Percentiles rank a stretch among this genome's conserved stretches.
Conservation (phyloP, 139 green algal species). For the Pleodorina starrii region DNA sequence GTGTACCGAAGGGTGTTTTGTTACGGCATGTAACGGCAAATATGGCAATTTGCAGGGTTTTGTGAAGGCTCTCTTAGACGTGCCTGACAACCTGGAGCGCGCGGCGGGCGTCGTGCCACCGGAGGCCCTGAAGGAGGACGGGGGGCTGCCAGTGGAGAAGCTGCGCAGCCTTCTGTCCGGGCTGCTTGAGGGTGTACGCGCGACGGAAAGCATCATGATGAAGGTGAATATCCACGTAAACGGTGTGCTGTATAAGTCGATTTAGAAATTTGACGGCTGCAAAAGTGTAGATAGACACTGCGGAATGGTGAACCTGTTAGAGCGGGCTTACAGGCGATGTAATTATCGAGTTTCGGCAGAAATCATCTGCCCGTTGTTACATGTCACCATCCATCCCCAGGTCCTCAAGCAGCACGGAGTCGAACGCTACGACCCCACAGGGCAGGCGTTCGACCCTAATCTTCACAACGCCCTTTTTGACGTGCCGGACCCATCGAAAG, state of each 20-base stretch:
- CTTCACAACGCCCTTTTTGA: constrained; percentile 94
- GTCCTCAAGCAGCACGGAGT: constrained; percentile 85
- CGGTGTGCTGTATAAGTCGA: too few species aligned
- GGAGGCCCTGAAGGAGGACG: constrained; percentile 61
- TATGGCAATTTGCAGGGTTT: constrained; percentile 73
- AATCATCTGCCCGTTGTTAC: too few species aligned
- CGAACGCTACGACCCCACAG: constrained; percentile 79
- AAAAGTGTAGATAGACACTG: too few species aligned
- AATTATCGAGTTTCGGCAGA: too few species aligned
- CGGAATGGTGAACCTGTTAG: too few species aligned
- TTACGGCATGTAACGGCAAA: neutral
- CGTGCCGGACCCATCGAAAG: constrained; percentile 82
- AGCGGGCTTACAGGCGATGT: too few species aligned
- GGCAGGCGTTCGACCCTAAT: constrained; percentile 96
- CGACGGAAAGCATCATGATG: constrained; percentile 89
- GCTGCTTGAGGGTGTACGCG: constrained; percentile 88
- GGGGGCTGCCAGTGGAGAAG: constrained; percentile 7
- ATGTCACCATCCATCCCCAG: constrained; percentile 61
- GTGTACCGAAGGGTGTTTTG: neutral
- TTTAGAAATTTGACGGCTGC: too few species aligned
- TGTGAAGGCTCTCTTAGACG: constrained; percentile 90
- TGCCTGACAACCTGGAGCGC: constrained; percentile 95
- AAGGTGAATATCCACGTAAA: too few species aligned
- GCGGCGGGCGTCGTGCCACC: constrained; percentile 78
- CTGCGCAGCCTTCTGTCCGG: constrained; percentile 68